Evolutionary conservation across 1,284 basidiomycete genomes (phyloP).

Genomic region (Pulchroboletus neoregius): DNA sequence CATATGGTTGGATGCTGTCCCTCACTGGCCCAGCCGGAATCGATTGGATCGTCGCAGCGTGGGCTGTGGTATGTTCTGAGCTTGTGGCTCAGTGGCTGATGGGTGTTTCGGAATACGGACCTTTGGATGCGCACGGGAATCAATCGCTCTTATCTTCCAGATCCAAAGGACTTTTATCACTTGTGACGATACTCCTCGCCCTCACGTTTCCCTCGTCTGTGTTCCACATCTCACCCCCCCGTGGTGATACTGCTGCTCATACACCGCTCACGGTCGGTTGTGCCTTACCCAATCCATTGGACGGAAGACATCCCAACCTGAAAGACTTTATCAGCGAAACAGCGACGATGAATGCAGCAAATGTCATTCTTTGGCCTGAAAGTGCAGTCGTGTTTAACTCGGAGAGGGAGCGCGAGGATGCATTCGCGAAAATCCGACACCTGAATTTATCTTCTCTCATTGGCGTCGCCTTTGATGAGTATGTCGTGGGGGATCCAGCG

Average conservation of each 20-base stretch:
- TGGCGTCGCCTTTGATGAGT: conserved; percentile 68
- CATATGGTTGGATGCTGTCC: conserved; percentile 61
- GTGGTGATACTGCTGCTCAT: conserved; percentile 38
- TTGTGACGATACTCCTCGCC: conserved; percentile 41
- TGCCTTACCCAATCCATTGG: conserved; percentile 47
- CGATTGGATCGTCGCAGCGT: conserved; percentile 68
- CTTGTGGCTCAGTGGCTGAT: conserved; percentile 54
- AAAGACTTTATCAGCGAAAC: conserved; percentile 60
- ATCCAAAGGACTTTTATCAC: conserved; percentile 30
- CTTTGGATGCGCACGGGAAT: not conserved
- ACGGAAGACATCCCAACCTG: conserved; percentile 44
- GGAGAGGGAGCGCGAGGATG: conserved; percentile 44
- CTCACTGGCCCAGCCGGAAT: conserved; percentile 54
- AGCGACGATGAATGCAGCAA: conserved; percentile 42
- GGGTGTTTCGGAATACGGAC: conserved; percentile 21
- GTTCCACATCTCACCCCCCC: conserved; percentile 39
- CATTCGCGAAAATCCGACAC: conserved; percentile 43
- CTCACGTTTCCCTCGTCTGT: conserved; percentile 59
- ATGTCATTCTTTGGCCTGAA: conserved; percentile 76
- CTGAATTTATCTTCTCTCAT: conserved; percentile 37
- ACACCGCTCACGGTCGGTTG: conserved; percentile 64
- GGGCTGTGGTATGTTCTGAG: conserved; percentile 64
- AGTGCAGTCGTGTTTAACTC: conserved; percentile 62
- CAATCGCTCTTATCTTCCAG: conserved; percentile 19
- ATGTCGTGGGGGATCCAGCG: conserved; percentile 36